Evolutionary conservation across 805 yeast species (phyloP), one percentile per base, ranked within the genome.

Genomic region (Saitoella complicata): DNA sequence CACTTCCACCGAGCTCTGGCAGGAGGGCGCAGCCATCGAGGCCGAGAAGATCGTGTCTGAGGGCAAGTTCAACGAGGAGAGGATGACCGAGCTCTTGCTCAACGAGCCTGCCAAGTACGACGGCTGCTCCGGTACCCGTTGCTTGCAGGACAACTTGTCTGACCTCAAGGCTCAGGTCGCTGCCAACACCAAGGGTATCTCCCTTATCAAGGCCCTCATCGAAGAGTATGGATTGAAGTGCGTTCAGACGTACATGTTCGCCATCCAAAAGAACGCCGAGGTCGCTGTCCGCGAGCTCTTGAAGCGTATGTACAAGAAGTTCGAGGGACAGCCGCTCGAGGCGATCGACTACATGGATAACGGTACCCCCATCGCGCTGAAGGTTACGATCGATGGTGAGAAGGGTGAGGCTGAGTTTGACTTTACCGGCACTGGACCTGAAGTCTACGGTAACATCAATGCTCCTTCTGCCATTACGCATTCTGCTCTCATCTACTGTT

Each of bases 381-480:
- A 66, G 13, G 74, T 82, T 13, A 61, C 67, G 1, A 69, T 75
- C 43, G 67, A 69, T 40, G 59, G 62, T 3, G 31, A 33, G 10
- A 66, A 67, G 2, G 82, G 80, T 1, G 66, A 70, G 31, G 85
- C 88, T 12, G 64, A 69, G 10, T 84, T 87, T 61, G 95, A 88
- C 60, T 88, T 88, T 56, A 67, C 73, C 1, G 95, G 91, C 10
- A 80, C 95, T 0, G 81, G 93, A 4, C 75, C 78, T n/a, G 93
- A 88, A 58, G 73, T 82, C 41, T 80, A 82, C 58, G 94, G 93
- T 21, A 88, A 88, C 59, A 69, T 84, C 61, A 88, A 91, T 60
- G 95, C 96, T 0, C 97, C 98, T 0, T 75, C 70, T 51, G 93
- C 96, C 0, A 84, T 91, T 50, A 79, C 94, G 1, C 76, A 76